Percentiles rank a stretch among this genome's conserved stretches.
These are phyloP conservation scores for Cerrena zonata DNA, from an alignment of 1,284 basidiomycete species.

Conservation along the genomic window DNA sequence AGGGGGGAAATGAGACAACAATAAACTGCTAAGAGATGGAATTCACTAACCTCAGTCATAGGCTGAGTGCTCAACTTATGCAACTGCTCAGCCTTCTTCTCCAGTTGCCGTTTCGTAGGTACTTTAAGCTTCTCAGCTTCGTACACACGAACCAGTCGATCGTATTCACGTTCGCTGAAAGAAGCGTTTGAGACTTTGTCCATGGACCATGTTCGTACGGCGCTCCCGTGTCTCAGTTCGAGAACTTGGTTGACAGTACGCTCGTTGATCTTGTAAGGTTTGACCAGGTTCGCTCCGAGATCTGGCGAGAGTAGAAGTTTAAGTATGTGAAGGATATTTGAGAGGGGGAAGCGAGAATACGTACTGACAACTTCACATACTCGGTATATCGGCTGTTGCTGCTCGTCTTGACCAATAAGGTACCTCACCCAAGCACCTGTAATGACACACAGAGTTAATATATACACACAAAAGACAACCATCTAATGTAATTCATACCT, in stretches of 20 bases:
- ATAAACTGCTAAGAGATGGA: not conserved
- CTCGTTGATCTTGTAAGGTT: slow-evolving; percentile 73
- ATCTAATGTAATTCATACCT: slow-evolving; percentile 46
- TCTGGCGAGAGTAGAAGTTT: slow-evolving; percentile 27
- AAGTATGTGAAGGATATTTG: not conserved
- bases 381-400: slow-evolving; percentile 66
- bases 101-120: slow-evolving; percentile 60
- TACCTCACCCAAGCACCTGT: slow-evolving; percentile 78
- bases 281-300: slow-evolving; percentile 46
- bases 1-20: not conserved
- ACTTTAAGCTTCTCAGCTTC: slow-evolving; percentile 54
- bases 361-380: slow-evolving; percentile 73
- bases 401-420: slow-evolving; percentile 55
- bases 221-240: slow-evolving; percentile 67
- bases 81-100: slow-evolving; percentile 62
- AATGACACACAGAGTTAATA: slow-evolving; percentile 23
- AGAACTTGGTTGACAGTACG: slow-evolving; percentile 58
- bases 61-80: slow-evolving; percentile 50
- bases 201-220: slow-evolving; percentile 57
- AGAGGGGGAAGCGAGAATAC: slow-evolving; percentile 22
- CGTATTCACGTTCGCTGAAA: slow-evolving; percentile 72
- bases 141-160: slow-evolving; percentile 48
- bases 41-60: slow-evolving; percentile 65
- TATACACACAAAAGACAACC: not conserved
- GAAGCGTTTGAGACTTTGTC: slow-evolving; percentile 75